Conservation (phyloP, 176 grass and related monocot genomes). For the Eleusine indica region DNA sequence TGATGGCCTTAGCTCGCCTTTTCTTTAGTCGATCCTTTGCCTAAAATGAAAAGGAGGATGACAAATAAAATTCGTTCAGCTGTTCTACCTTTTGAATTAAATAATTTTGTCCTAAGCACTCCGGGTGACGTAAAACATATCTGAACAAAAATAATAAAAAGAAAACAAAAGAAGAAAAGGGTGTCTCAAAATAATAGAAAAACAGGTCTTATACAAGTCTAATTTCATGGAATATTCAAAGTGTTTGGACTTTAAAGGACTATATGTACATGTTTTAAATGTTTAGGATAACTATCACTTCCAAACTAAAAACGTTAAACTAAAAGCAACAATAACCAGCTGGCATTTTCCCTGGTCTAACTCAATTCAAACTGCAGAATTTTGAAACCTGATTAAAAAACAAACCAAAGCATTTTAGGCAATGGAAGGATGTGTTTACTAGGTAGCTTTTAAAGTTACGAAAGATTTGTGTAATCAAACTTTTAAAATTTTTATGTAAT, state of each 20-base stretch:
- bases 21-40: conserved; percentile 87
- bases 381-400: neutral
- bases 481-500: neutral
- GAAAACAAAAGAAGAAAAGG: neutral
- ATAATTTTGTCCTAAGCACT: neutral
- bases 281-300: neutral
- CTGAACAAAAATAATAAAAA: neutral
- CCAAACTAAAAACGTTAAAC: neutral
- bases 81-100: conserved; percentile 22
- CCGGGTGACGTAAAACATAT: neutral
- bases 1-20: conserved; percentile 83
- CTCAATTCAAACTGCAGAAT: neutral
- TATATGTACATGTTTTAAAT: neutral
- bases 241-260: neutral
- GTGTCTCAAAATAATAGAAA: neutral
- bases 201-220: neutral
- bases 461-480: neutral
- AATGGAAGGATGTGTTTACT: neutral
- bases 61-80: neutral
- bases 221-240: neutral
- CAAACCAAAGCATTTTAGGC: neutral
- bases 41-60: conserved; percentile 50
- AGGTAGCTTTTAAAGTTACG: neutral
- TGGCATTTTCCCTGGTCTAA: neutral
- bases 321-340: neutral